Conservation (phyloP, 371 early-diverging fungal species). For the Apophysomyces elegans region DNA sequence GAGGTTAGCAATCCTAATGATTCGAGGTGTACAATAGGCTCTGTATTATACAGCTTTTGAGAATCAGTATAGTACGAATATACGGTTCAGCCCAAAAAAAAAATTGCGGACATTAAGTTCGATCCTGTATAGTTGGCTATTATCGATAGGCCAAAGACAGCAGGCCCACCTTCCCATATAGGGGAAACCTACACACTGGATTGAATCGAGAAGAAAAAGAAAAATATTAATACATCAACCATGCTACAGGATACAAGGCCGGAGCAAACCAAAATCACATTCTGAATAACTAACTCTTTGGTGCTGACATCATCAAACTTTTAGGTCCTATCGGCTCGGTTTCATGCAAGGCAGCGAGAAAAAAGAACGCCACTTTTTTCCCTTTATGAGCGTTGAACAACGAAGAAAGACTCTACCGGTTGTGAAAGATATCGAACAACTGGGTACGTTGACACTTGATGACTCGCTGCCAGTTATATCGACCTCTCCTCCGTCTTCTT, state of each 20-base stretch:
- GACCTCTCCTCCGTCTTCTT: conserved; percentile 2
- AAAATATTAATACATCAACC: not conserved
- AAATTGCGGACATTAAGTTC: conserved; percentile 1
- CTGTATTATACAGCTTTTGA: conserved; percentile 11
- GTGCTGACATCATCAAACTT: not conserved
- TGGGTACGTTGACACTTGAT: conserved; percentile 7
- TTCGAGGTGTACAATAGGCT: conserved; percentile 9
- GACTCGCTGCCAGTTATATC: not conserved
- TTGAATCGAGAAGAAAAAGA: not conserved
- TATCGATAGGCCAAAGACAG: not conserved
- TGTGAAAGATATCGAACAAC: conserved; percentile 11
- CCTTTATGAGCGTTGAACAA: conserved; percentile 8
- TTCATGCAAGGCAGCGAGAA: too few relatives aligned
- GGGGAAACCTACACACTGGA: conserved; percentile 3
- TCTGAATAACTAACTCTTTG: not conserved
- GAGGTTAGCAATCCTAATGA: conserved; percentile 5
- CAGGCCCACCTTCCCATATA: not conserved
- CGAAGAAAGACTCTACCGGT: conserved; percentile 19
- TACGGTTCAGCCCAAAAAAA: not conserved
- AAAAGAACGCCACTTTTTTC: not conserved
- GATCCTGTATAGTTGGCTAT: not conserved
- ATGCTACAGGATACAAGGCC: not conserved
- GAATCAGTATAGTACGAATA: conserved; percentile 9
- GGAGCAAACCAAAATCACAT: too few relatives aligned
- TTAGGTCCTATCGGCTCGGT: too few relatives aligned